phyloP scores from a whole-genome alignment of 192 early-diverging fungal genomes.

The Coemansia biformis region DNA sequence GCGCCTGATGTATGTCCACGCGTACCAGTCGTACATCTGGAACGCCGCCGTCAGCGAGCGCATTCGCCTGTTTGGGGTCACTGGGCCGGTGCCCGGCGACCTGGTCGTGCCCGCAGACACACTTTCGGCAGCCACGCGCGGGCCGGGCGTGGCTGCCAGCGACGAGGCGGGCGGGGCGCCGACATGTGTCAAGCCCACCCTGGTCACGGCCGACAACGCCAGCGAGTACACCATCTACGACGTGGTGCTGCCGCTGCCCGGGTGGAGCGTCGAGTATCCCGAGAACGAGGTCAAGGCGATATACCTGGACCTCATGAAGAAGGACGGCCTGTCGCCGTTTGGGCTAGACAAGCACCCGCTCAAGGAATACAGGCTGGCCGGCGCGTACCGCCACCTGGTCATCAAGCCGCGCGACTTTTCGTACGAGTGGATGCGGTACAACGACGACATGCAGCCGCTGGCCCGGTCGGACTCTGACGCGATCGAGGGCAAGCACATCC shows the following conservation, averaged over 20 bases:
- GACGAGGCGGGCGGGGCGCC: too few relatives aligned
- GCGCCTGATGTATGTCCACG: conserved; percentile 89
- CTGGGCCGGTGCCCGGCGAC: conserved; percentile 74
- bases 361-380: conserved; percentile 60
- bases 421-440: conserved; percentile 63
- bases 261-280: conserved; percentile 74
- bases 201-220: conserved; percentile 66
- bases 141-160: not conserved
- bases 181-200: conserved; percentile 19
- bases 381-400: conserved; percentile 63
- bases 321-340: conserved; percentile 65
- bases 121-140: not conserved
- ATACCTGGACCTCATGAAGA: conserved; percentile 68
- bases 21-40: conserved; percentile 95
- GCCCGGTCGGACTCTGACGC: conserved; percentile 60
- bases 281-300: conserved; percentile 59
- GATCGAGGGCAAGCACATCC: conserved; percentile 49
- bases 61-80: conserved; percentile 59
- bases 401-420: conserved; percentile 56
- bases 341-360: conserved; percentile 56
- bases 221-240: conserved; percentile 74
- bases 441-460: conserved; percentile 56
- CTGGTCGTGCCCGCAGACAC: conserved; percentile 56
- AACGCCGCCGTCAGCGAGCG: conserved; percentile 79
- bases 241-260: conserved; percentile 90